phyloP scores from a whole-genome alignment of 2,329 filamentous ascomycete genomes.

The Chrysosporium queenslandicum region DNA sequence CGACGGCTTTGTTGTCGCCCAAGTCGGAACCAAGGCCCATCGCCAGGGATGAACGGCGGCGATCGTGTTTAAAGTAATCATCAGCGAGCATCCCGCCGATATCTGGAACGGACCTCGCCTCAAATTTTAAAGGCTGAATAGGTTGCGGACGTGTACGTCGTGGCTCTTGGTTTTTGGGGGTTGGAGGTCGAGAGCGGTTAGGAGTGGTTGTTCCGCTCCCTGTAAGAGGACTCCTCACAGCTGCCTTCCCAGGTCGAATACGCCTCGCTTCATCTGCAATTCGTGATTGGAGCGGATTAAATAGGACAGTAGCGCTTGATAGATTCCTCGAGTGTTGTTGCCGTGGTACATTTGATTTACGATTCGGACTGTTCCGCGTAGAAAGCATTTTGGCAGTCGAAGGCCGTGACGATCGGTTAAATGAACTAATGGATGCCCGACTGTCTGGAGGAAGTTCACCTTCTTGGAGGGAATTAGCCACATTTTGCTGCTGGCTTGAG shows the following conservation, averaged over 20 bases:
- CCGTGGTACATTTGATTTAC: slow-evolving; percentile 32
- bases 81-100: slow-evolving; percentile 46
- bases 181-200: slow-evolving; percentile 1
- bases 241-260: not conserved
- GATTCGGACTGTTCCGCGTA: slow-evolving; percentile 28
- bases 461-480: too few relatives aligned
- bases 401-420: slow-evolving; percentile 31
- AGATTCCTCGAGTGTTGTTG: slow-evolving; percentile 58
- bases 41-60: slow-evolving; percentile 55
- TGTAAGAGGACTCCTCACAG: not conserved
- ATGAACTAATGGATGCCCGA: slow-evolving; percentile 24
- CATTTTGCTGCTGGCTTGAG: slow-evolving; percentile 18
- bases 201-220: slow-evolving; percentile 5
- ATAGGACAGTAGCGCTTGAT: slow-evolving; percentile 76
- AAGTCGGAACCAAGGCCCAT: slow-evolving; percentile 65
- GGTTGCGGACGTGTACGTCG: slow-evolving; percentile 1
- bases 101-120: slow-evolving; percentile 49
- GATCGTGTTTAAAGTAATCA: slow-evolving; percentile 29
- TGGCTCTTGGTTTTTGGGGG: not conserved
- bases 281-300: slow-evolving; percentile 52
- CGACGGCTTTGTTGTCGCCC: slow-evolving; percentile 52
- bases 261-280: slow-evolving; percentile 33
- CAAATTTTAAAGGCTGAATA: slow-evolving; percentile 12
- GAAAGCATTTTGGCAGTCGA: slow-evolving; percentile 36
- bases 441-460: slow-evolving; percentile 1